Percentiles rank a stretch among this genome's conserved stretches.
These are phyloP conservation scores for Anacardium occidentale DNA, from an alignment of 345 rosid species.

Conservation along the genomic window DNA sequence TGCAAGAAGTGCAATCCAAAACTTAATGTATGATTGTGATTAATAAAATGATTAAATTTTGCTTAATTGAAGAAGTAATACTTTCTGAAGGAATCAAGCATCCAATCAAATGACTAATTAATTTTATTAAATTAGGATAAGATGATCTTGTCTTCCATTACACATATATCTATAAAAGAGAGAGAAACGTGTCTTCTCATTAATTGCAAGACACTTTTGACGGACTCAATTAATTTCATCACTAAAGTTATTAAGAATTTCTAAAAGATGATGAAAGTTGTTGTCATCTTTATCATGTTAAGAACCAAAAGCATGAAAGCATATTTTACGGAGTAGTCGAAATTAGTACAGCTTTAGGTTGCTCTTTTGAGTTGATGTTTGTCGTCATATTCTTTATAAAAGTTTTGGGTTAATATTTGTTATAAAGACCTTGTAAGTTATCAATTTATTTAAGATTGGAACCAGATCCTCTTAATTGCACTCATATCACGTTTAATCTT, in stretches of 20 bases:
- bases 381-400: conserved; percentile 16
- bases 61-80: background rate
- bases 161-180: too few relatives aligned
- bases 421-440: conserved; percentile 6
- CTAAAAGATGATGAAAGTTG: background rate
- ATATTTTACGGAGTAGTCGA: background rate
- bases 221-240: background rate
- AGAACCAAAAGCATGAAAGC: conserved; percentile 3
- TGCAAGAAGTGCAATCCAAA: conserved; percentile 7
- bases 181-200: too few relatives aligned
- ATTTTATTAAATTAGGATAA: rapidly evolving
- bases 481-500: conserved; percentile 10
- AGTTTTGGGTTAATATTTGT: background rate
- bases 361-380: conserved; percentile 1
- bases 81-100: too few relatives aligned
- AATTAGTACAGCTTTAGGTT: conserved; percentile 11
- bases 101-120: too few relatives aligned
- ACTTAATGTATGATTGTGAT: conserved; percentile 6
- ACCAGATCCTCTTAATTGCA: conserved; percentile 23
- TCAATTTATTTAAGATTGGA: conserved; percentile 22
- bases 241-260: background rate
- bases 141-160: too few relatives aligned
- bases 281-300: background rate
- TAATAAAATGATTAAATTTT: conserved; percentile 24
- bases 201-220: background rate